phyloP scores from a whole-genome alignment of 768 basidiomycete genomes.

The Tylopilus sp. region DNA sequence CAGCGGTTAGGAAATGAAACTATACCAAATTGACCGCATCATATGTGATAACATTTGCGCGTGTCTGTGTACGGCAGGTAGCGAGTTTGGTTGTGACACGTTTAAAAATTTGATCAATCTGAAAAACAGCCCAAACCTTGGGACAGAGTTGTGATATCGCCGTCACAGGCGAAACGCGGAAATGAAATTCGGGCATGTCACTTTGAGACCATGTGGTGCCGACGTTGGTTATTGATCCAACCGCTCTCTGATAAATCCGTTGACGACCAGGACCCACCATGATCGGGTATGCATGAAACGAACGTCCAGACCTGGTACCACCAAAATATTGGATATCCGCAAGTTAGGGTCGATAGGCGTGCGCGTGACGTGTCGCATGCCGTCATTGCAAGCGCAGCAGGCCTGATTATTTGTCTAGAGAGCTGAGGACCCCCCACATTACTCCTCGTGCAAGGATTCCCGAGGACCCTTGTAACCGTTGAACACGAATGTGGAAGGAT shows the following conservation, averaged over 20 bases:
- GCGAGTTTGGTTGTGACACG: background rate
- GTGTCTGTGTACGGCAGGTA: slow-evolving; percentile 2
- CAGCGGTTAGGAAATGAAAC: slow-evolving; percentile 6
- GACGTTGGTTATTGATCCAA: background rate
- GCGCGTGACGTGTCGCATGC: background rate
- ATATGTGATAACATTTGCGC: background rate
- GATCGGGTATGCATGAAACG: slow-evolving; percentile 15
- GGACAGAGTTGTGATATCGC: background rate
- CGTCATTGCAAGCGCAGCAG: background rate
- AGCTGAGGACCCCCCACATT: background rate
- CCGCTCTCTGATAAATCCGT: background rate
- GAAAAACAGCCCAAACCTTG: background rate
- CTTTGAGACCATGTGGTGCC: background rate
- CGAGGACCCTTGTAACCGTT: background rate
- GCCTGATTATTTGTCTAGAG: background rate
- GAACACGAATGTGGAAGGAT: slow-evolving; percentile 11
- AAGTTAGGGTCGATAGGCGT: background rate
- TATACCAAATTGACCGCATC: background rate
- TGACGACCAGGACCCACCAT: slow-evolving; percentile 1
- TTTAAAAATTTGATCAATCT: background rate
- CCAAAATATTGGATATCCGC: background rate
- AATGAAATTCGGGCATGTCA: background rate
- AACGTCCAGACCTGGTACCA: background rate
- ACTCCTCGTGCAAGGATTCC: background rate
- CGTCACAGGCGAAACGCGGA: slow-evolving; percentile 4